Evolutionary conservation across 169 alveolate species (phyloP).

Genomic region (Plasmodium relictum): DNA sequence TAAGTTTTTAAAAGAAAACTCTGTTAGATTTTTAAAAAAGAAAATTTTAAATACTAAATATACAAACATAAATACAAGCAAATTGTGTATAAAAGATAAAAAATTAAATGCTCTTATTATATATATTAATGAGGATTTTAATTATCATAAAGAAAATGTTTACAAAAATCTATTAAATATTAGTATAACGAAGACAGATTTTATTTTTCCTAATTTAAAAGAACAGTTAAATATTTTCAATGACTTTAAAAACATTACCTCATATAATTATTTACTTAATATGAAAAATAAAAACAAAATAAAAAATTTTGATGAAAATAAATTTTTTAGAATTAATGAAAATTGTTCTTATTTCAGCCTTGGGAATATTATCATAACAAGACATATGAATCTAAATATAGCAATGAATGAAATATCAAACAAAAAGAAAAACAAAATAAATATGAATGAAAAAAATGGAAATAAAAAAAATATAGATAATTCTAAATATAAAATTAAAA

Average conservation of each 20-base stretch:
- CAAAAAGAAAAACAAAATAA: background rate
- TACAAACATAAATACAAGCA: background rate
- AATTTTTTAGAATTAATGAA: background rate
- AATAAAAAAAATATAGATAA: background rate
- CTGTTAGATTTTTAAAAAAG: conserved; percentile 21
- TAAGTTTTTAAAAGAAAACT: conserved; percentile 14
- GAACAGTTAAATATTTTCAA: conserved; percentile 38
- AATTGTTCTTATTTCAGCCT: background rate
- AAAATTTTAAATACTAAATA: background rate
- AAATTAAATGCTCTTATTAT: conserved; percentile 41
- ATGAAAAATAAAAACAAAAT: background rate
- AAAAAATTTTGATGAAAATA: background rate
- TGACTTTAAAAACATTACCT: background rate
- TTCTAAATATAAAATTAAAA: background rate
- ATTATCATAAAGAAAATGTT: conserved; percentile 19
- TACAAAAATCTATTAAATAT: conserved; percentile 53
- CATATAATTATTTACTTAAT: background rate
- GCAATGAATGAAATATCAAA: conserved; percentile 25
- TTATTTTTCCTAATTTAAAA: conserved; percentile 58
- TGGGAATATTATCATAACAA: conserved; percentile 70
- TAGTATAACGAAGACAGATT: conserved; percentile 48
- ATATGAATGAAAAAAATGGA: background rate
- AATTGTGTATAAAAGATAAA: conserved; percentile 46
- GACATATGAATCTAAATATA: conserved; percentile 56
- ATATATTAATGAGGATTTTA: conserved; percentile 44